Evolutionary conservation across 73 alveolate species (phyloP), one percentile per base, ranked within the genome.

Genomic region (Durusdinium trenchii): DNA sequence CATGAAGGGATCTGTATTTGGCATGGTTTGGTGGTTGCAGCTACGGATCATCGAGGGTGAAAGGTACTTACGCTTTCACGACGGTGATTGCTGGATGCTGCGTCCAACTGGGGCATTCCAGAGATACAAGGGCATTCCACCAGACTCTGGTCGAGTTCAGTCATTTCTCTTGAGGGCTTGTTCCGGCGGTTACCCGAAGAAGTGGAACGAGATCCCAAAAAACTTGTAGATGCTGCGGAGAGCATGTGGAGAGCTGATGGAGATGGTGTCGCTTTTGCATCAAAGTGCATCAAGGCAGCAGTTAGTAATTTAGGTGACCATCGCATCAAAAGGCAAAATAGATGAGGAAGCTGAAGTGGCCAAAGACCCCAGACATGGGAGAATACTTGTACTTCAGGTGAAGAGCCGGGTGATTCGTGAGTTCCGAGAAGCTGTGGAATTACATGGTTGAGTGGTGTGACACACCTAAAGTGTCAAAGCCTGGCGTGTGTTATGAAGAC

Each of bases 371-470:
- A 42, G 51, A 26, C 78, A 85, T 32, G 47, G 51, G 6, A 79
- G 81, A 2, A 78, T 78, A 9, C 23, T 36, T 52, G 50, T 85
- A 30, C 23, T 85, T 23, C 54, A 57, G 46, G 6, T 85, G 79
- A 54, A 85, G 61, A 35, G 62, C 40, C 71, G 50, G 43, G 51
- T 86, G 50, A 43, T 57, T 4, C 61, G 83, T 32, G 95, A 86
- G 16, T 47, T 86, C 38, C 7, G 95, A 86, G 6, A 86, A 86
- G 62, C 67, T 86, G 1, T 5, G 57, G 18, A 35, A 32, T 35
- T 86, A 60, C 95, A 86, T 86, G 95, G 48, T 86, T 30, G 95
- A 60, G 54, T 86, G 57, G 54, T 86, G 95, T 46, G 95, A 86
- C 35, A 43, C 12, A 45, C 60, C 84, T 3, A 57, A 54, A n/a